phyloP scores from a whole-genome alignment of 2,329 filamentous ascomycete species.

The Trichoderma sp. region DNA sequence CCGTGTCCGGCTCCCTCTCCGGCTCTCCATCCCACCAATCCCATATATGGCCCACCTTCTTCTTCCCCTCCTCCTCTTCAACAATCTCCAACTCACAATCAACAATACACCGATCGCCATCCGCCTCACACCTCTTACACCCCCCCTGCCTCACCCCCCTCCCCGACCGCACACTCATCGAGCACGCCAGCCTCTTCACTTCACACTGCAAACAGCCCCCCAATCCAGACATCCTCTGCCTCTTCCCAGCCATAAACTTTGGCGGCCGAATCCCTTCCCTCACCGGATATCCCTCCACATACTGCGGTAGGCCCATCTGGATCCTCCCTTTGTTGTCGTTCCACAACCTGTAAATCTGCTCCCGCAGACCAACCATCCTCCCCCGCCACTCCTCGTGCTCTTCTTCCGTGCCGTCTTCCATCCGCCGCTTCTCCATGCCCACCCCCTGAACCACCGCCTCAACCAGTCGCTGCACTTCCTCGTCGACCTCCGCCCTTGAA shows the following conservation, averaged over 20 bases:
- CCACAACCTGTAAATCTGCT: slow-evolving; percentile 17
- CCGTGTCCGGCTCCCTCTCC: background rate
- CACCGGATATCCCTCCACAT: slow-evolving; percentile 30
- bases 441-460: background rate
- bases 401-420: slow-evolving; percentile 2
- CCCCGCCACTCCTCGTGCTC: background rate
- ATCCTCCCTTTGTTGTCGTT: slow-evolving; percentile 13
- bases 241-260: slow-evolving; percentile 19
- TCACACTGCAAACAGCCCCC: slow-evolving; percentile 28
- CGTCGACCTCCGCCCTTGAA: slow-evolving; percentile 6
- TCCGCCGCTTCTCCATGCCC: background rate
- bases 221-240: background rate
- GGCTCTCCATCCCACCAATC: background rate
- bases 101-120: slow-evolving; percentile 28
- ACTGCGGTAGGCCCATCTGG: slow-evolving; percentile 20
- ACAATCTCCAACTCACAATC: background rate
- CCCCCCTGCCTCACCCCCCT: slow-evolving; percentile 33
- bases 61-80: background rate
- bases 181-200: slow-evolving; percentile 26
- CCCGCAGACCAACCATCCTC: background rate
- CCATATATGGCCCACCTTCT: background rate
- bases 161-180: slow-evolving; percentile 18
- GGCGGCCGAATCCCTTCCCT: slow-evolving; percentile 22
- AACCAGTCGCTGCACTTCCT: background rate
- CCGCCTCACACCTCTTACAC: slow-evolving; percentile 27